These are phyloP conservation scores for Ceriops tagal DNA, from an alignment of 345 rosid genomes.

Conservation along the genomic window DNA sequence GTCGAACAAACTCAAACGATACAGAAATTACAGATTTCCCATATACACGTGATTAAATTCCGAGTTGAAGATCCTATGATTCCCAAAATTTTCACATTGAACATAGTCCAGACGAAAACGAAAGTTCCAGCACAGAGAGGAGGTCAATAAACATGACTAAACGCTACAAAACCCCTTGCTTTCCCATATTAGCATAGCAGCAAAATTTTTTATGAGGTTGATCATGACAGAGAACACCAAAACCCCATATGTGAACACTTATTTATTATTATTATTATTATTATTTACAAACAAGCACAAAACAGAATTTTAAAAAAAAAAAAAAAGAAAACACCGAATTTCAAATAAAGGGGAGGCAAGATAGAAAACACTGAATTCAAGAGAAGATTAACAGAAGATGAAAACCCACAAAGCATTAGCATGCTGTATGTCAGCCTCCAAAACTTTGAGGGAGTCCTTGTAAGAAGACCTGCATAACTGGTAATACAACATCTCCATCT, in stretches of 20 bases:
- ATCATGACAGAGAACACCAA: slow-evolving; percentile 9
- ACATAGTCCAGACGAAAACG: slow-evolving; percentile 2
- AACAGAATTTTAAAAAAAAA: background rate
- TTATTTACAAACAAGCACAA: background rate
- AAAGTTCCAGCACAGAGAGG: background rate
- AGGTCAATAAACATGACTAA: background rate
- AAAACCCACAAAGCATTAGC: slow-evolving; percentile 83
- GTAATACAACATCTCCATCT: slow-evolving; percentile 28
- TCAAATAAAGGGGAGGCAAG: slow-evolving; percentile 1
- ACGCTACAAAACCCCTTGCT: background rate
- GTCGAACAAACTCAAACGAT: background rate
- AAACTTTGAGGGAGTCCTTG: slow-evolving; percentile 68
- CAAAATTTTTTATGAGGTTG: background rate
- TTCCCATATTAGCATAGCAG: slow-evolving; percentile 11
- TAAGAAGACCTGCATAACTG: slow-evolving; percentile 29
- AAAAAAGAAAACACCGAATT: background rate
- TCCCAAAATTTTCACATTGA: slow-evolving; percentile 2
- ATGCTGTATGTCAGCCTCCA: slow-evolving; percentile 84
- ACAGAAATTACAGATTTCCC: background rate
- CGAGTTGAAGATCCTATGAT: slow-evolving; percentile 1
- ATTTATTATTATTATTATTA: no score
- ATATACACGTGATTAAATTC: background rate
- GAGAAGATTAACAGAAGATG: background rate
- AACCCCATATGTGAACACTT: slow-evolving; percentile 1
- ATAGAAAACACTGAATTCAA: background rate